A percentile compares a stretch with the other conserved stretches of the same genome.
phyloP scores from a whole-genome alignment of 768 basidiomycete genomes.

The Phylloporus arenicola region DNA sequence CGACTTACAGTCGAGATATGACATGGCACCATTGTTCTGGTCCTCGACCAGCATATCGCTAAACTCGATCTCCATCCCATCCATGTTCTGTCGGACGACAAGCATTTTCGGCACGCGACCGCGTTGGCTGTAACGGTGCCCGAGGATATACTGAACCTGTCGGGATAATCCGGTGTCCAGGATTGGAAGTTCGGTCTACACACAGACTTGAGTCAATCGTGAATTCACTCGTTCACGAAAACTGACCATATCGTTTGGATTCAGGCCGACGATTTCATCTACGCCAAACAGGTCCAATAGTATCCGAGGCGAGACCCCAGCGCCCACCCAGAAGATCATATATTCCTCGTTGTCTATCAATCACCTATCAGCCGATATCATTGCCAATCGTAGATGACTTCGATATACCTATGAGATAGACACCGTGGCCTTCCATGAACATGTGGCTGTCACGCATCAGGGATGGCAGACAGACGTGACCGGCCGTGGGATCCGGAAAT shows the following conservation, averaged over 20 bases:
- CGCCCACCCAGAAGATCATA: conserved; percentile 88
- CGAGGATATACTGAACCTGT: conserved; percentile 85
- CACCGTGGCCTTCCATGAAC: conserved; percentile 85
- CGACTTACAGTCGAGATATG: conserved; percentile 80
- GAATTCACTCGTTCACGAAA: neutral
- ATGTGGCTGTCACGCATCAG: conserved; percentile 77
- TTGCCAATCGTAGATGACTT: conserved; percentile 10
- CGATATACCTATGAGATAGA: conserved; percentile 84
- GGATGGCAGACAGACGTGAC: conserved; percentile 60
- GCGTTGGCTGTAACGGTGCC: conserved; percentile 53
- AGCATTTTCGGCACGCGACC: conserved; percentile 54
- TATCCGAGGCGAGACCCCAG: conserved; percentile 73
- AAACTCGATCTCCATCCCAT: conserved; percentile 91
- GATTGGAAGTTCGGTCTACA: conserved; percentile 62
- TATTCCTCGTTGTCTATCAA: conserved; percentile 78
- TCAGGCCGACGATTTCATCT: conserved; percentile 67
- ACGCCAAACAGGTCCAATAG: conserved; percentile 80
- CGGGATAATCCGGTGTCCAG: conserved; percentile 71
- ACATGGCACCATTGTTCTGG: conserved; percentile 91
- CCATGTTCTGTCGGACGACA: conserved; percentile 87
- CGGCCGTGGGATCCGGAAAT: conserved; percentile 55
- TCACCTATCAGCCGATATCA: conserved; percentile 6
- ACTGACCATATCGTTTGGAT: conserved; percentile 59
- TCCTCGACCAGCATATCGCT: conserved; percentile 97
- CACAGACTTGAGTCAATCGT: neutral